Percentiles rank a stretch among this genome's conserved stretches.
These are phyloP conservation scores for Candida rishiriensis DNA, from an alignment of 805 yeast species.

Conservation along the genomic window DNA sequence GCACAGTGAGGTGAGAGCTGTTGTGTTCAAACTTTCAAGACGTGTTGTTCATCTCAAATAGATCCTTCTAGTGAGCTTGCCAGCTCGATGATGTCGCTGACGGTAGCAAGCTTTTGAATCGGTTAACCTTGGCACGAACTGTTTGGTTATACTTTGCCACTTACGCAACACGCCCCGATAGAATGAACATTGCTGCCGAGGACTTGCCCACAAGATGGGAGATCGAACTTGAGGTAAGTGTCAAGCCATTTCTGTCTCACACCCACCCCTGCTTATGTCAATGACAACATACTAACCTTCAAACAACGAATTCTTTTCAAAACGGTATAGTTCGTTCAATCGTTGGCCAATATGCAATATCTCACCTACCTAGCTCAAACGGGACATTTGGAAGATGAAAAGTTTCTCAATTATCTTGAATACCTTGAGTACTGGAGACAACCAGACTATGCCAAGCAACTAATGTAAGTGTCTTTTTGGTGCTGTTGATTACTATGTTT, in stretches of 20 bases:
- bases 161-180: no score
- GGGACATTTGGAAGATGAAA: constrained; percentile 64
- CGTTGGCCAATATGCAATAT: constrained; percentile 85
- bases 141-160: no score
- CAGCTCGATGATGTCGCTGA: no score
- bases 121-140: no score
- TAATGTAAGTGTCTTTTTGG: constrained; percentile 39
- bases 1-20: no score
- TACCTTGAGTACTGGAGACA: constrained; percentile 84
- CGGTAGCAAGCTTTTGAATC: no score
- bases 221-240: constrained; percentile 69
- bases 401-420: constrained; percentile 68
- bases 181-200: constrained; percentile 8
- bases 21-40: no score
- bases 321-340: constrained; percentile 67
- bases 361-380: constrained; percentile 83
- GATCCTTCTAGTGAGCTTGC: no score
- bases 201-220: constrained; percentile 80
- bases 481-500: not conserved
- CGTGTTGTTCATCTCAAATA: no score
- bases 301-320: not conserved
- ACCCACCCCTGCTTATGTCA: no score
- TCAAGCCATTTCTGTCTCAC: no score
- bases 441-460: constrained; percentile 63
- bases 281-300: constrained; percentile 1